Percentiles rank a stretch among this genome's conserved stretches.
phyloP scores from a whole-genome alignment of 225 moss, liverwort and hornwort genomes.

The Physcomitrellopsis africana region DNA sequence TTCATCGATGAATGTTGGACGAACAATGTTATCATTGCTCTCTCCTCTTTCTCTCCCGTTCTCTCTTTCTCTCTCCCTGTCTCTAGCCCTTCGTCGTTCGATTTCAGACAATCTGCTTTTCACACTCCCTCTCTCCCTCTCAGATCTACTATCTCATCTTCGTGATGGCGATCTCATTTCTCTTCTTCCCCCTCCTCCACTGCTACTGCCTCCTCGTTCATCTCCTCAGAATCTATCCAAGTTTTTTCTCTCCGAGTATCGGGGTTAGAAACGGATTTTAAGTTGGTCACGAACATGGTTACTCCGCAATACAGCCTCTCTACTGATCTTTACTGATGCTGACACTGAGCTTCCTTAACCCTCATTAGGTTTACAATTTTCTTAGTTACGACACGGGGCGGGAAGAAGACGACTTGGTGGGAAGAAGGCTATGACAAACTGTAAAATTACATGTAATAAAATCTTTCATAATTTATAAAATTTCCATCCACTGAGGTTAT shows the following conservation, averaged over 20 bases:
- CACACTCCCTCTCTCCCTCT: slow-evolving; percentile 42
- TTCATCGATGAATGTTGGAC: slow-evolving; percentile 50
- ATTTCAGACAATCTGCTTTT: slow-evolving; percentile 36
- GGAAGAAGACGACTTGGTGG: no score
- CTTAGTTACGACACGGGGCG: no score
- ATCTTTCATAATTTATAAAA: no score
- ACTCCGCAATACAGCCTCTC: no score
- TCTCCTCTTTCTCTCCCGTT: slow-evolving; percentile 47
- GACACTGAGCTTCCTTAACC: no score
- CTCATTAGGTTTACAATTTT: no score
- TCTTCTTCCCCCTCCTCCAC: slow-evolving; percentile 32
- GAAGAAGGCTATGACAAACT: no score
- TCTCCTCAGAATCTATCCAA: slow-evolving; percentile 54
- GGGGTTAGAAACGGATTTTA: no score
- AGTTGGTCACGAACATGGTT: no score
- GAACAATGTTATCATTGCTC: slow-evolving; percentile 49
- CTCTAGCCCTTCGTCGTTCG: slow-evolving; percentile 38
- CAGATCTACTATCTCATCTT: slow-evolving; percentile 51
- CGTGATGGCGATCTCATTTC: slow-evolving; percentile 41
- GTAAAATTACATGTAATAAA: no score
- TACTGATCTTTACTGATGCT: no score
- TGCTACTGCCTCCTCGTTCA: slow-evolving; percentile 41
- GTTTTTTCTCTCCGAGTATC: slow-evolving; percentile 48
- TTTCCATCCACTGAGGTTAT: no score
- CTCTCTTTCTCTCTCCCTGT: slow-evolving; percentile 46